These are phyloP conservation scores for Trichosporon ovoides DNA, from an alignment of 1,284 basidiomycete species.

Conservation along the genomic window DNA sequence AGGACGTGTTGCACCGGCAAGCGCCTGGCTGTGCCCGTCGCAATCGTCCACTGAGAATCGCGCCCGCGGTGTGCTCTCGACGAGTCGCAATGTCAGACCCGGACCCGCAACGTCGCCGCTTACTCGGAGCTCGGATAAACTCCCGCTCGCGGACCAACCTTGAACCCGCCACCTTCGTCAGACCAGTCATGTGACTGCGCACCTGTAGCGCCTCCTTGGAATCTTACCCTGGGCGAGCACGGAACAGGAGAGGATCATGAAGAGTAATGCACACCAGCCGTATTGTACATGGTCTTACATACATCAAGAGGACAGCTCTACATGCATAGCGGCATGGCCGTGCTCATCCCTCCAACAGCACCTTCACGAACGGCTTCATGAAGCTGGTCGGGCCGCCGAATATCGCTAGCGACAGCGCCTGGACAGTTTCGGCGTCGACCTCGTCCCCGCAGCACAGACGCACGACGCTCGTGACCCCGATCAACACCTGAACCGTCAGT, in stretches of 20 bases:
- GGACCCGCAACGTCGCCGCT: neutral
- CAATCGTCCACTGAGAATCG: too few relatives aligned
- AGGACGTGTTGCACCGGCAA: too few relatives aligned
- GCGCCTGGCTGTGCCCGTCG: too few relatives aligned
- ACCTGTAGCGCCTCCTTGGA: too few relatives aligned
- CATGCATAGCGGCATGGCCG: neutral
- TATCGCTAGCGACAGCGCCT: slow-evolving; percentile 12
- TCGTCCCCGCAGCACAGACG: slow-evolving; percentile 18
- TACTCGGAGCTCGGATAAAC: slow-evolving; percentile 6
- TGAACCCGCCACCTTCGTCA: neutral
- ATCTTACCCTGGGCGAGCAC: too few relatives aligned
- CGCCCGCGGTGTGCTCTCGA: neutral
- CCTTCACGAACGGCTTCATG: slow-evolving; percentile 10
- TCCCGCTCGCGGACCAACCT: neutral
- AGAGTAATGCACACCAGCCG: too few relatives aligned
- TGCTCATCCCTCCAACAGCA: slow-evolving; percentile 7
- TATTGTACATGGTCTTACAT: too few relatives aligned
- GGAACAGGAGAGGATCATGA: too few relatives aligned
- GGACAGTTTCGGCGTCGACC: slow-evolving; percentile 1
- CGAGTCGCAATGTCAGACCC: neutral
- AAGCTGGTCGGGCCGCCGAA: slow-evolving; percentile 11
- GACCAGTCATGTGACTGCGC: neutral
- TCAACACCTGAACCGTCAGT: slow-evolving; percentile 21
- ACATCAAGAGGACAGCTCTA: neutral
- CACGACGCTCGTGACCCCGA: slow-evolving; percentile 32